Percentiles rank a stretch among this genome's conserved stretches.
Conservation (phyloP, 176 grass and related monocot species). For the Zea luxurians region DNA sequence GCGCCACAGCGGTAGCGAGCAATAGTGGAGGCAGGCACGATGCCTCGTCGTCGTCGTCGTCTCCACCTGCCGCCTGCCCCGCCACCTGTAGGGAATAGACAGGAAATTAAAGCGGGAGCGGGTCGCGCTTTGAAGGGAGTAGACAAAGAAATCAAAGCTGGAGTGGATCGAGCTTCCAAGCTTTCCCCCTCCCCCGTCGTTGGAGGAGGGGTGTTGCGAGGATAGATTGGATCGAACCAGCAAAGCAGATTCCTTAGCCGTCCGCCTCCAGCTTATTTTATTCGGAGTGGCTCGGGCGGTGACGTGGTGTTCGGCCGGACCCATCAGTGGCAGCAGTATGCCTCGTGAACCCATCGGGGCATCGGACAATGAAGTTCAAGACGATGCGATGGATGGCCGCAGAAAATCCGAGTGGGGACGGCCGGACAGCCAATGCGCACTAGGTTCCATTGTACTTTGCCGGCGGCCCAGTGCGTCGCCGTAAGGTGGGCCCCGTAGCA, state of each 20-base stretch:
- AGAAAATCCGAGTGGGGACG: conserved; percentile 5
- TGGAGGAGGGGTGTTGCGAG: background rate
- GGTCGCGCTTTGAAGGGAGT: background rate
- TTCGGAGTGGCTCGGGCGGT: background rate
- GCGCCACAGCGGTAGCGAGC: background rate
- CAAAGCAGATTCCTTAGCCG: conserved; percentile 27
- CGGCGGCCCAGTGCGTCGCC: background rate
- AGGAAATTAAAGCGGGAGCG: background rate
- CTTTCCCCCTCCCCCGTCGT: background rate
- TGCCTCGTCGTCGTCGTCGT: background rate
- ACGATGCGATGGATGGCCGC: background rate
- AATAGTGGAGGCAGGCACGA: background rate
- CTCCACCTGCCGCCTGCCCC: background rate
- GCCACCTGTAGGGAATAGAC: background rate
- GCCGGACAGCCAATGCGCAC: background rate
- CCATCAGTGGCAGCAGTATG: background rate
- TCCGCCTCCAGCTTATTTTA: background rate
- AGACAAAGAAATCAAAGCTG: conserved; percentile 3
- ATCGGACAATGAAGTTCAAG: no score
- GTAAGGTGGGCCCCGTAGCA: background rate
- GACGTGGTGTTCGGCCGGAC: background rate
- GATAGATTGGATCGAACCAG: background rate
- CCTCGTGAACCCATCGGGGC: no score
- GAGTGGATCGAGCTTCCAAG: background rate
- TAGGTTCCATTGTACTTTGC: background rate